Evolutionary conservation across 352 stramenopile species (phyloP), one percentile per base, ranked within the genome.

Genomic region (Globisporangium camurandrum): DNA sequence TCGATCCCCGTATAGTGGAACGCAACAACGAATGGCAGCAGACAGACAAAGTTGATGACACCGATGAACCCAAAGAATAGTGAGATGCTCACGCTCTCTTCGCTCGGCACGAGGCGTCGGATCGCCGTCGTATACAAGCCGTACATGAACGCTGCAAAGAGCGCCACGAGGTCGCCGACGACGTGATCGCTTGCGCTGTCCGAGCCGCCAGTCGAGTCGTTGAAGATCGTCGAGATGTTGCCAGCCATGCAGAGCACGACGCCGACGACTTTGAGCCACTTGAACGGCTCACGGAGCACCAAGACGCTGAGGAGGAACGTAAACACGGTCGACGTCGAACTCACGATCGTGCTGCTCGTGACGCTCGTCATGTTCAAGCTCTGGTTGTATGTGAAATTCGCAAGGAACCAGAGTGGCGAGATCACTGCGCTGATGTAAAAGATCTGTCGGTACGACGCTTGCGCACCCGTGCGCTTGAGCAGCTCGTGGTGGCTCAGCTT

Each of bases 1-100:
- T 91, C 76, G 31, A 88, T 57, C 39, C 68, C 69, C 1, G 75
- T 83, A 56, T 61, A 79, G 62, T 93, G 78, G 58, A 88, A 78
- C 26, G 84, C 28, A 40, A 90, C 40, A 3, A 87, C 65, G 22
- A 86, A 57, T 20, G 71, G 71, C 28, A 72, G 20, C 33, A 98
- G 64, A 2, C 74, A 41, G 7, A 96, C 56, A 51, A 86, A 85
- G 69, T 96, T 97, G 52, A 93, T 64, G 9, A 95, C 54, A 34
- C 95, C 95, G 34, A 99, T 72, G 59, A 97, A 97, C n/a, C 95
- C 95, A 52, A 99, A 95, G 50, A 98, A 87, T 27, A 98, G 71
- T 59, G 89, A 82, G 66, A 98, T 93, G 43, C 84, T 96, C 55
- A 97, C 87, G 22, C 75, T 66, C 20, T 77, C 67, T 59, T 96